These are phyloP conservation scores for Biscogniauxia marginata DNA, from an alignment of 2,329 filamentous ascomycete genomes.

Conservation along the genomic window DNA sequence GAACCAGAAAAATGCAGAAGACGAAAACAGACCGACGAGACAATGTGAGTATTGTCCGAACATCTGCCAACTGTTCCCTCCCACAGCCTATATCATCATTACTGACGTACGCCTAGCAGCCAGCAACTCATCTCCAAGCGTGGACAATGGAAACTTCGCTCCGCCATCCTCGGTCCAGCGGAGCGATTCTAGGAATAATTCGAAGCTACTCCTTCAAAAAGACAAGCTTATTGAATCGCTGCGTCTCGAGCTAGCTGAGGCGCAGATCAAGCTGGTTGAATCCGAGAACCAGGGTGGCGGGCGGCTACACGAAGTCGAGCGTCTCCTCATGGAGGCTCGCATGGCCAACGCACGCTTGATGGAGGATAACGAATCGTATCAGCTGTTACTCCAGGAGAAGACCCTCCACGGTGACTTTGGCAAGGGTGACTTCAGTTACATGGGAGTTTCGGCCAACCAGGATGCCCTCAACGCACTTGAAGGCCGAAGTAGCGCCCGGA, in stretches of 20 bases:
- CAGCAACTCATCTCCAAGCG: slow-evolving; percentile 62
- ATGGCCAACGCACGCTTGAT: slow-evolving; percentile 95
- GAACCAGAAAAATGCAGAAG: slow-evolving; percentile 63
- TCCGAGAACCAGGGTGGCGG: slow-evolving; percentile 91
- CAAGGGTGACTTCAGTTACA: slow-evolving; percentile 76
- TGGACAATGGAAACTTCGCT: slow-evolving; percentile 79
- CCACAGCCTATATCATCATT: neutral
- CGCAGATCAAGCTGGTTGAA: slow-evolving; percentile 92
- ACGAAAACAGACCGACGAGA: slow-evolving; percentile 58
- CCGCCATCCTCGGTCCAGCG: slow-evolving; percentile 80
- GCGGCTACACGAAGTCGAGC: slow-evolving; percentile 84
- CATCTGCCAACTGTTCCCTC: neutral
- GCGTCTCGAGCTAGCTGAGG: slow-evolving; percentile 87
- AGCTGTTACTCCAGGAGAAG: slow-evolving; percentile 89
- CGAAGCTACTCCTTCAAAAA: slow-evolving; percentile 88
- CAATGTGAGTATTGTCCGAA: slow-evolving; percentile 49
- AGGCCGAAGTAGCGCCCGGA: slow-evolving; percentile 40
- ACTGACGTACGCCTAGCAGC: slow-evolving; percentile 32
- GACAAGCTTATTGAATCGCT: slow-evolving; percentile 94
- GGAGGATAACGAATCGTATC: slow-evolving; percentile 99
- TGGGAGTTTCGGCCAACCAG: slow-evolving; percentile 57
- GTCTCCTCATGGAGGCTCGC: slow-evolving; percentile 82
- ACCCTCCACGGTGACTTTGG: slow-evolving; percentile 92
- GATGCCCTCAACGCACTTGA: slow-evolving; percentile 65
- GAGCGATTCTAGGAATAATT: slow-evolving; percentile 86